Evolutionary conservation across 768 basidiomycete species (phyloP).

Genomic region (Gloeostereum incarnatum): DNA sequence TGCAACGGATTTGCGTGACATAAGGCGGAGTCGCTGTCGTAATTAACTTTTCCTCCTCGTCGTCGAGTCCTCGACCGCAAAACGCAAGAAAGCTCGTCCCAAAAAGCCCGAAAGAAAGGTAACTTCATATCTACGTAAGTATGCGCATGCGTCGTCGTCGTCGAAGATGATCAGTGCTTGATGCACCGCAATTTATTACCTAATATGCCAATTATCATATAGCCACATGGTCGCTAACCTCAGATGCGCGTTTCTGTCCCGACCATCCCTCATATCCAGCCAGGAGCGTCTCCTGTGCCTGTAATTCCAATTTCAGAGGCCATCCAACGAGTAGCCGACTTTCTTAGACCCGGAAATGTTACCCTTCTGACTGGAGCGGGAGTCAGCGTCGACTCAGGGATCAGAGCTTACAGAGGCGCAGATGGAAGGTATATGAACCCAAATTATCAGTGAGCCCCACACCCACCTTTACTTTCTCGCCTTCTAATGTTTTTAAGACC

Average conservation of each 20-base stretch:
- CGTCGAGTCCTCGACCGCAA: too few species aligned
- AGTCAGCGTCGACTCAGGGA: constrained; percentile 92
- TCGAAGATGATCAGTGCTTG: too few species aligned
- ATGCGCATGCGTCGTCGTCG: too few species aligned
- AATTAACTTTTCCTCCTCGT: too few species aligned
- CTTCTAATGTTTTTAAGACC: constrained; percentile 26
- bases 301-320: constrained; percentile 40
- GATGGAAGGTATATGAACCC: constrained; percentile 87
- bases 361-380: constrained; percentile 84
- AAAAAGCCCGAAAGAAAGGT: too few species aligned
- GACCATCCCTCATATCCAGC: constrained; percentile 55
- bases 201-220: too few species aligned
- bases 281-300: constrained; percentile 26
- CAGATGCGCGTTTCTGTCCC: constrained; percentile 78
- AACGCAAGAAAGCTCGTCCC: too few species aligned
- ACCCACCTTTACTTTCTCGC: background rate
- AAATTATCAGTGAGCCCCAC: constrained; percentile 63
- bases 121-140: too few species aligned
- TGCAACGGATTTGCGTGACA: too few species aligned
- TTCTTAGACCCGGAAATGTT: constrained; percentile 63
- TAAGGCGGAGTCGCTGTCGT: too few species aligned
- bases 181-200: too few species aligned
- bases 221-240: too few species aligned
- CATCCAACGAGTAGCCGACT: constrained; percentile 49
- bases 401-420: constrained; percentile 84